phyloP scores from a whole-genome alignment of 1,284 basidiomycete species.

The Kwoniella shivajii region DNA sequence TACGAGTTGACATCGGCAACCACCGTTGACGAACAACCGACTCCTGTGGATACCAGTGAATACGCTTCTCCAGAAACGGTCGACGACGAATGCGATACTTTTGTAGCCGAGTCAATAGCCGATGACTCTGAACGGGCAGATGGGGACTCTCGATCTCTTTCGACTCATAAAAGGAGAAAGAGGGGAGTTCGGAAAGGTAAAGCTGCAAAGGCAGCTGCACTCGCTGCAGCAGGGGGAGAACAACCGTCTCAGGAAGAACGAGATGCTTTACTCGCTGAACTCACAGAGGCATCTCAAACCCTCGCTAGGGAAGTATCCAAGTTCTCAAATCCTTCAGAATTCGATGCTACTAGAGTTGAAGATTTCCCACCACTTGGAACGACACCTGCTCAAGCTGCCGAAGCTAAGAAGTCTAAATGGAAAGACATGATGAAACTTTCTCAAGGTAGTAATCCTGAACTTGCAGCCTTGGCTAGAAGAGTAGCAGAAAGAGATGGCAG shows the following conservation, averaged over 20 bases:
- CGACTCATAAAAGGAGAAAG: conserved; percentile 51
- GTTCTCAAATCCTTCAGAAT: conserved; percentile 25
- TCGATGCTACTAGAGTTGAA: conserved; percentile 34
- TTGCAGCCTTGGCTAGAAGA: conserved; percentile 47
- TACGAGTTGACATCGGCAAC: conserved; percentile 37
- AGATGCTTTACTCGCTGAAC: conserved; percentile 61
- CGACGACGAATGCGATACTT: conserved; percentile 13
- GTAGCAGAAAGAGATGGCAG: conserved; percentile 48
- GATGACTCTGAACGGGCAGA: conserved; percentile 15
- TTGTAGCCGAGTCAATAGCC: background rate
- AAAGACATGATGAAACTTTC: conserved; percentile 50
- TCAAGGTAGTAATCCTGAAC: conserved; percentile 48
- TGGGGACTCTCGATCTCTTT: conserved; percentile 38
- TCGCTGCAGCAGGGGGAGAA: conserved; percentile 37
- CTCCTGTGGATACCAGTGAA: conserved; percentile 36
- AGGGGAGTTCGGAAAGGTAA: conserved; percentile 55
- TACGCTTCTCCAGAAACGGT: conserved; percentile 32
- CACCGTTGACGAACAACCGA: conserved; percentile 44
- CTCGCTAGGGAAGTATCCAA: conserved; percentile 73
- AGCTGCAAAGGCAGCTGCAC: conserved; percentile 51
- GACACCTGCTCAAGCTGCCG: conserved; percentile 40
- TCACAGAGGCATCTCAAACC: conserved; percentile 76
- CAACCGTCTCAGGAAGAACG: conserved; percentile 38
- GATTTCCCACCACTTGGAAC: conserved; percentile 53
- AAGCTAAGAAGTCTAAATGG: conserved; percentile 51